Base-by-base conservation (phyloP, 148 eudicot genomes). In the Cornus suecica region DNA sequence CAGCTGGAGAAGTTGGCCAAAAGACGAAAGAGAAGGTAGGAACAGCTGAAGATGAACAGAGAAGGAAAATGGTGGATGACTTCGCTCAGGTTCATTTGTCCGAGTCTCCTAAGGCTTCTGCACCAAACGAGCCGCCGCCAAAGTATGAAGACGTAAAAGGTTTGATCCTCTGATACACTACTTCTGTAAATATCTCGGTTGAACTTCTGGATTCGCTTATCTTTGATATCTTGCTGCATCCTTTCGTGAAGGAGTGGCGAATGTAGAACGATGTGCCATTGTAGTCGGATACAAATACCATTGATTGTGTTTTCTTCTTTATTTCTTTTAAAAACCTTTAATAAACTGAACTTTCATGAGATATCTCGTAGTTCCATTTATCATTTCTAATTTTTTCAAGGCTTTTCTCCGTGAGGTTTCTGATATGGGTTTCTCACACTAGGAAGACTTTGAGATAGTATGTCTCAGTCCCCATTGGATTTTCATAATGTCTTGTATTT, bases 1-100 rank as follows among this genome's bases (percentile, higher is more conserved):
- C 94, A 4, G 99, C 99, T 18, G 89, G 91, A 58, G 97, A 95
- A 56, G 99, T 95, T 48, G 97, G 97, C 29, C 97, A 92, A 54
- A 93, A 87, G 80, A 88, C 99, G 0, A 88, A 79, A 81, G 92
- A 94, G 86, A 94, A 91, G 78, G 97, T 88, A 32, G 96, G 75
- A 16, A 84, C 80, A 82, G 89, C 84, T 52, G 99, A 94, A 82
- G 91, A 89, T 42, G 96, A 94, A 76, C 82, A 94, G 72, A 90
- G 89, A 85, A 80, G 80, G 82, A 91, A 90, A 80, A 79, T 86
- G 79, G 96, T 88, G 73, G 96, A 88, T 54, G 96, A 94, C 31
- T 91, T 70, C 83, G 89, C 91, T 48, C 86, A 85, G 79, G 89
- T 87, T 82, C 94, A 94, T 84, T 79, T 94, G 78, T 85, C 95